Percentiles rank a stretch among this genome's conserved stretches.
These are phyloP conservation scores for Debaryomyces tyrocola DNA, from an alignment of 805 yeast species.

Conservation along the genomic window DNA sequence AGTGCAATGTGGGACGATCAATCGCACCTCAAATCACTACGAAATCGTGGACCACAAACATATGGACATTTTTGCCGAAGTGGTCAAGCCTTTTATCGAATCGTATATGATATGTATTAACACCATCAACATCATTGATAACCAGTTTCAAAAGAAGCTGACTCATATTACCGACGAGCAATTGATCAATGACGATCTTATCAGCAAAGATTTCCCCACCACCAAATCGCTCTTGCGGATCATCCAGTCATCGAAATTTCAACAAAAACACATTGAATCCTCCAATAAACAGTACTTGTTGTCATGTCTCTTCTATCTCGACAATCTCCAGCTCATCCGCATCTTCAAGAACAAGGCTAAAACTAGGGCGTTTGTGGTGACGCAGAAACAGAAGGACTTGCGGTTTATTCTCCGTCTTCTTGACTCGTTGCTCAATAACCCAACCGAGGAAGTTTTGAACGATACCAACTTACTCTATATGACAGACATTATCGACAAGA, in stretches of 20 bases:
- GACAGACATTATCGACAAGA: constrained; percentile 34
- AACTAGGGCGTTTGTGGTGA: constrained; percentile 39
- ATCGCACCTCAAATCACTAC: constrained; percentile 3
- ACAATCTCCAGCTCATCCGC: constrained; percentile 32
- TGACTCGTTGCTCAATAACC: constrained; percentile 2
- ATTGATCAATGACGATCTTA: constrained; percentile 21
- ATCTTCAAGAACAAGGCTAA: constrained; percentile 43
- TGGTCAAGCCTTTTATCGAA: constrained; percentile 35
- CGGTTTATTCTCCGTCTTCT: constrained; percentile 8
- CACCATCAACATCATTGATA: constrained; percentile 13
- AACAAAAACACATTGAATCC: constrained; percentile 27
- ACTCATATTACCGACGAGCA: constrained; percentile 18
- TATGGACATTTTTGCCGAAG: constrained; percentile 24
- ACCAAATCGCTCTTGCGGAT: constrained; percentile 33
- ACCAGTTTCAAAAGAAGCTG: constrained; percentile 4
- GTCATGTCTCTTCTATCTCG: constrained; percentile 37
- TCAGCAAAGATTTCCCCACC: constrained; percentile 27
- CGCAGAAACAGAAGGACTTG: constrained; percentile 29
- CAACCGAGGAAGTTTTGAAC: constrained; percentile 7
- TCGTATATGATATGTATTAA: constrained; percentile 30
- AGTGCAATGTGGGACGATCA: constrained; percentile 2
- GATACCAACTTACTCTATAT: constrained; percentile 22
- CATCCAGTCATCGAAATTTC: constrained; percentile 17
- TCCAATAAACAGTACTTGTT: constrained; percentile 43
- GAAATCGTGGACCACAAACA: constrained; percentile 21